Evolutionary conservation across 257 asterid genomes (phyloP), one percentile per base, ranked within the genome.

Genomic region (Gardenia jasminoides): DNA sequence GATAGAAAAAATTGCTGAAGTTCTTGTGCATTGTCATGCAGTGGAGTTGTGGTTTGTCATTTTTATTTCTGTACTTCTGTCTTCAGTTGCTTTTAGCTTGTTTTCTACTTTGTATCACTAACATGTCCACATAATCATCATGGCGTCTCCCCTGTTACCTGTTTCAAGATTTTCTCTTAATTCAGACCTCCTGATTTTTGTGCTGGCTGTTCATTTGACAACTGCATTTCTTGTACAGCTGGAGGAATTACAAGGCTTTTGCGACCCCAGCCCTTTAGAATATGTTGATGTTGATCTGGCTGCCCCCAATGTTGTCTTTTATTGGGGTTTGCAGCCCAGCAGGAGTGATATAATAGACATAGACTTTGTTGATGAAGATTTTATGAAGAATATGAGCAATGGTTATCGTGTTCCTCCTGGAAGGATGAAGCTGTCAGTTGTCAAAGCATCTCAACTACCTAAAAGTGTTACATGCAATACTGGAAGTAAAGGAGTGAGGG

Each of bases 181-280:
- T n/a, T 61, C 52, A 46, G 50, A 2, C 20, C 12, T 24, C 26
- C 56, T 72, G 10, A 41, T 43, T 12, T 12, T 4, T 80, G 43
- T 30, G 31, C 12, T 46, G 16, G 20, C 10, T 52, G 24, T 26
- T 36, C 15, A 72, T 67, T 41, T 41, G 44, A 36, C 48, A 8
- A 12, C 4, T 48, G 58, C 33, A n/a, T 65, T 43, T 43, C 33
- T 59, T 19, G 0, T 48, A 71, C 84, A 90, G 94, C 76, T 90
- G 44, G 94, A 90, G 87, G 92, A 87, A 74, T 54, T 83, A 70
- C 79, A 79, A 22, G 88, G 87, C 28, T 86, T 84, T 65, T 87
- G 91, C 28, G 92, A 90, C 67, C 94, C 94, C 46, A 87, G 86
- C 74, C 88, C 90, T 10, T 84, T 82, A 10, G 91, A 90, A 72